Conservation (phyloP, 371 early-diverging fungal species). For the Nematocida sp. region DNA sequence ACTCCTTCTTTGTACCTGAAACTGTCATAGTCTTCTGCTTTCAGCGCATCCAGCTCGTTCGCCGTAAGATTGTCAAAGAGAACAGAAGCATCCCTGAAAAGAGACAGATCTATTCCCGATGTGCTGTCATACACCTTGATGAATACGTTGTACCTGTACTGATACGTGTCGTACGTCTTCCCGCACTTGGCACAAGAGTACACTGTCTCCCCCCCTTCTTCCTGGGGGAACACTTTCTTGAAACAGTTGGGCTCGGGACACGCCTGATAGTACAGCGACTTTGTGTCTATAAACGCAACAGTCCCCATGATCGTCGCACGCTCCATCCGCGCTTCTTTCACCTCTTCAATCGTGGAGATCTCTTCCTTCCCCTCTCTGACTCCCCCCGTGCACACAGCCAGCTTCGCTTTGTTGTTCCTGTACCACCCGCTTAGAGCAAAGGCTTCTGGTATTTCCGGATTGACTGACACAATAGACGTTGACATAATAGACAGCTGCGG, state of each 20-base stretch:
- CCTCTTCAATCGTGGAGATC: slow-evolving; percentile 69
- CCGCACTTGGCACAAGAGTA: slow-evolving; percentile 83
- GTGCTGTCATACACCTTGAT: slow-evolving; percentile 72
- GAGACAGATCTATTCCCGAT: slow-evolving; percentile 72
- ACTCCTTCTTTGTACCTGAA: slow-evolving; percentile 1
- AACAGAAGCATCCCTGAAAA: slow-evolving; percentile 74
- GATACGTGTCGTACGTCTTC: slow-evolving; percentile 67
- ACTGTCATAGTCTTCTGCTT: background rate
- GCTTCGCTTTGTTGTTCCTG: slow-evolving; percentile 57
- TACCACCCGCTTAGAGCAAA: slow-evolving; percentile 78
- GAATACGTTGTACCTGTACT: slow-evolving; percentile 67
- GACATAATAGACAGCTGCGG: slow-evolving; percentile 65
- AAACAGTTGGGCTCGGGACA: too few relatives aligned
- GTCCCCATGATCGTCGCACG: too few relatives aligned
- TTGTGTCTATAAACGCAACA: too few relatives aligned
- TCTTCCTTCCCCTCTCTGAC: slow-evolving; percentile 15
- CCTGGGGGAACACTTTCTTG: slow-evolving; percentile 74
- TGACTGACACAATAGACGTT: slow-evolving; percentile 66
- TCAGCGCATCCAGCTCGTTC: slow-evolving; percentile 59
- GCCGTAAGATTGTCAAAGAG: slow-evolving; percentile 70
- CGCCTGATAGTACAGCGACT: too few relatives aligned
- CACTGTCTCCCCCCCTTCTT: slow-evolving; percentile 50
- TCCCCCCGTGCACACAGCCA: slow-evolving; percentile 5
- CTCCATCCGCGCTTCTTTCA: too few relatives aligned
- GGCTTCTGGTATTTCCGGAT: slow-evolving; percentile 77